phyloP scores from a whole-genome alignment of 345 rosid species.

The Lepidium sativum region DNA sequence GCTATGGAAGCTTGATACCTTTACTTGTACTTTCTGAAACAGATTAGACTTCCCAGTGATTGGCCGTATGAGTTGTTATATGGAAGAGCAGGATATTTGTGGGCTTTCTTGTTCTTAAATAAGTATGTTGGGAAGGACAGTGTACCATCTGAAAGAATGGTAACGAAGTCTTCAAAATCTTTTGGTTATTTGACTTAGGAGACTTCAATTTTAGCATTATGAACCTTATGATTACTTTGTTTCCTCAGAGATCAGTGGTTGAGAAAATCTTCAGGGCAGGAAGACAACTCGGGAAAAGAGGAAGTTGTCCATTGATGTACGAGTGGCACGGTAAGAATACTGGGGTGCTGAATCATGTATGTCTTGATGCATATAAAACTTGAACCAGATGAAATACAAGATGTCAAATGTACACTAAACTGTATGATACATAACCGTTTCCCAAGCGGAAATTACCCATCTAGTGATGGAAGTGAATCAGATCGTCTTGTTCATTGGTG shows the following conservation, averaged over 20 bases:
- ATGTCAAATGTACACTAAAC: slow-evolving; percentile 43
- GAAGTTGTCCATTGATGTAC: slow-evolving; percentile 47
- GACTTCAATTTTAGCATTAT: background rate
- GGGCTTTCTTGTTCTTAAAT: slow-evolving; percentile 60
- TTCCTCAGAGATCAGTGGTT: slow-evolving; percentile 37
- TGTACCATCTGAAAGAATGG: slow-evolving; percentile 32
- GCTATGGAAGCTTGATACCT: background rate
- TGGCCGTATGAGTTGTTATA: slow-evolving; percentile 49
- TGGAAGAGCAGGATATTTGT: slow-evolving; percentile 63
- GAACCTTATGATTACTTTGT: background rate
- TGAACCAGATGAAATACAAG: slow-evolving; percentile 48
- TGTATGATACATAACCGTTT: slow-evolving; percentile 48
- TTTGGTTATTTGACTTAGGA: background rate
- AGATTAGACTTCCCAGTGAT: slow-evolving; percentile 44
- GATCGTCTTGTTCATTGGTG: slow-evolving; percentile 72
- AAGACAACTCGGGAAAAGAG: slow-evolving; percentile 30
- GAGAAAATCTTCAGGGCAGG: slow-evolving; percentile 46
- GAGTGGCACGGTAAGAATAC: slow-evolving; percentile 68
- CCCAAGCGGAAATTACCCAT: slow-evolving; percentile 52
- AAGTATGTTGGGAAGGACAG: slow-evolving; percentile 37
- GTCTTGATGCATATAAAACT: slow-evolving; percentile 53
- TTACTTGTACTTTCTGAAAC: slow-evolving; percentile 3
- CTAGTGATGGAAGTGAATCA: slow-evolving; percentile 38
- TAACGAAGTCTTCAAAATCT: slow-evolving; percentile 8
- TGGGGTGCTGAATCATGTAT: slow-evolving; percentile 71